Percentiles rank a stretch among this genome's conserved stretches.
phyloP scores from a whole-genome alignment of 441 rosid genomes.

The Biscutella auriculata region DNA sequence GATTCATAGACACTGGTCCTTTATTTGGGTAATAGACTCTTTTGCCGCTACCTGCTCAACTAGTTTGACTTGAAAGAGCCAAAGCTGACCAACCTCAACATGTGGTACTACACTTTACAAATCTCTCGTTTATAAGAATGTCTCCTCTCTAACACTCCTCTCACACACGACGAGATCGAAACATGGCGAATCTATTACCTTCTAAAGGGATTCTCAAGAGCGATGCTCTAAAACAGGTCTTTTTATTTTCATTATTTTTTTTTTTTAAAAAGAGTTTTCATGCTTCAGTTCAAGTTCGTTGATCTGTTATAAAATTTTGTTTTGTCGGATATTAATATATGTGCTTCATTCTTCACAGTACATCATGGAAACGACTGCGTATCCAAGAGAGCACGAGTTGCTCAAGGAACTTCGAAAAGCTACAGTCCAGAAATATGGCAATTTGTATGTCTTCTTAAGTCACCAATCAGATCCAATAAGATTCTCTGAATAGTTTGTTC shows the following conservation, averaged over 20 bases:
- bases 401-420: conserved; percentile 40
- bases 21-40: neutral
- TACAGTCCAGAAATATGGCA: conserved; percentile 27
- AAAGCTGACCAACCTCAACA: neutral
- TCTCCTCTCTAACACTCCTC: neutral
- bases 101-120: no score
- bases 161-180: neutral
- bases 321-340: neutral
- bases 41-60: neutral
- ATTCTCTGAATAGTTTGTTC: no score
- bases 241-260: no score
- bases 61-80: neutral
- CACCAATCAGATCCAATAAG: no score
- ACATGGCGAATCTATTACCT: conserved; percentile 7
- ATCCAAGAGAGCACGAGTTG: conserved; percentile 44
- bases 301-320: neutral
- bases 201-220: conserved; percentile 23
- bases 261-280: no score
- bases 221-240: conserved; percentile 20
- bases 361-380: conserved; percentile 36
- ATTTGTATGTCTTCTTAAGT: no score
- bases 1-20: neutral
- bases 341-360: conserved; percentile 32
- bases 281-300: no score
- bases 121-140: no score